Conservation (phyloP, 352 stramenopile genomes). For the Globisporangium canariense region DNA sequence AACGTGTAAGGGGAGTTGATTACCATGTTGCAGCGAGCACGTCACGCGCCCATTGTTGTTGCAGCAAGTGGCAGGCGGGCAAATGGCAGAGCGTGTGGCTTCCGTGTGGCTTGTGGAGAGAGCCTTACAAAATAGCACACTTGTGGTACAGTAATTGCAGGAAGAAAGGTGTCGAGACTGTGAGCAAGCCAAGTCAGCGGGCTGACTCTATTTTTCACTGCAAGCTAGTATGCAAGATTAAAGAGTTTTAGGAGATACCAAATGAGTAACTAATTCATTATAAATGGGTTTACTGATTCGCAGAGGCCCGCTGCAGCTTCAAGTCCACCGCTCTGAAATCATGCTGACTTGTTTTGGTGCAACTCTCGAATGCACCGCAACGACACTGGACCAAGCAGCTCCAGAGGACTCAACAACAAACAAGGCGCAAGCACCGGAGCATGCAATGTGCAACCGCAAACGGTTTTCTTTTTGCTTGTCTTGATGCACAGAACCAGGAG, state of each 20-base stretch:
- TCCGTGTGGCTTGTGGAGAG: neutral
- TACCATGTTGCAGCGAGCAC: neutral
- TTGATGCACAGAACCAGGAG: neutral
- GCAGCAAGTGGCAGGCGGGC: neutral
- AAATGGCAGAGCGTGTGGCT: neutral
- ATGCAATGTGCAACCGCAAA: neutral
- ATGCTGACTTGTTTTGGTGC: neutral
- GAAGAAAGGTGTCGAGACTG: neutral
- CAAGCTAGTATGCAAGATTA: neutral
- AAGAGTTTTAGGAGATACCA: neutral
- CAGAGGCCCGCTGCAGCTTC: too few species aligned
- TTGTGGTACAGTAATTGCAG: neutral
- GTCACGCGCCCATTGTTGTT: neutral
- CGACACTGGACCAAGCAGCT: neutral
- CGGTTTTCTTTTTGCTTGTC: neutral
- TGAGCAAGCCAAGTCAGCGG: neutral
- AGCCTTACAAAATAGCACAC: neutral
- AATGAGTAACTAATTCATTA: too few species aligned
- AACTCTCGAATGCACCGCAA: neutral
- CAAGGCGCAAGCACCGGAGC: neutral
- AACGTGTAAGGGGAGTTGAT: neutral
- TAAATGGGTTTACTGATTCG: too few species aligned
- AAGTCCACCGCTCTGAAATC: too few species aligned
- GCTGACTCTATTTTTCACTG: neutral
- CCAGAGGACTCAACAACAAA: too few species aligned